Base-by-base conservation (phyloP, 805 yeast genomes). In the Lipomyces japonicus region DNA sequence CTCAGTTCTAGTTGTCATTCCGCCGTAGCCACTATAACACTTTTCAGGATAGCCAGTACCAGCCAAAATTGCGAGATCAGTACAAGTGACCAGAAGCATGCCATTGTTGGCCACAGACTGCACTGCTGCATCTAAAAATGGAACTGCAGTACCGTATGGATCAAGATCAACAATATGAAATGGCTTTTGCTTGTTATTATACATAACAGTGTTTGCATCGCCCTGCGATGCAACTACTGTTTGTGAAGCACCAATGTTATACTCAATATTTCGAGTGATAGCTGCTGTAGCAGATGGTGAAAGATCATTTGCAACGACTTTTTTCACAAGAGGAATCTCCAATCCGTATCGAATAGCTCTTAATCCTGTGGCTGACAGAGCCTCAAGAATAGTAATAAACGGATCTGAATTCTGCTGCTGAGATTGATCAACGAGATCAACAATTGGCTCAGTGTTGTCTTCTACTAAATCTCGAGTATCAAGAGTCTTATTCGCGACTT, bases 81-180 rank as follows among this genome's bases (percentile, higher is more conserved):
- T 93, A 67, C 98, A 93, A 0, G 99, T 93, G 2, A 93, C 91
- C 44, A 93, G 71, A 58, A 93, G 68, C 38, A 93, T 63, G 1
- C 97, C 99, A 48, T 83, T 90, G 59, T 90, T 89, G 42, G 77
- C 78, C n/a, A 90, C 77, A 28, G 83, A 72, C 62, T 88, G 95
- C 28, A 93, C 73, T 0, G 97, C 97, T 28, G 93, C 80, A 66
- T 93, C 98, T 25, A 93, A 75, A 65, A 93, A 93, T 5, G 98
- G 98, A 0, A 96, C 80, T 0, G 96, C 98, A 0, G 97, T 84
- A 26, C 99, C 99, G 65, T 93, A 93, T 0, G 99, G 99, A 68
- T 93, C 99, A 44, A 93, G 75, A 68, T 93, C 99, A 50, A 93
- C 80, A 2, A 87, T 86, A 64, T 93, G 95, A 69, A 84, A 89